These are phyloP conservation scores for Aquilaria malaccensis DNA, from an alignment of 345 rosid genomes.

Conservation along the genomic window DNA sequence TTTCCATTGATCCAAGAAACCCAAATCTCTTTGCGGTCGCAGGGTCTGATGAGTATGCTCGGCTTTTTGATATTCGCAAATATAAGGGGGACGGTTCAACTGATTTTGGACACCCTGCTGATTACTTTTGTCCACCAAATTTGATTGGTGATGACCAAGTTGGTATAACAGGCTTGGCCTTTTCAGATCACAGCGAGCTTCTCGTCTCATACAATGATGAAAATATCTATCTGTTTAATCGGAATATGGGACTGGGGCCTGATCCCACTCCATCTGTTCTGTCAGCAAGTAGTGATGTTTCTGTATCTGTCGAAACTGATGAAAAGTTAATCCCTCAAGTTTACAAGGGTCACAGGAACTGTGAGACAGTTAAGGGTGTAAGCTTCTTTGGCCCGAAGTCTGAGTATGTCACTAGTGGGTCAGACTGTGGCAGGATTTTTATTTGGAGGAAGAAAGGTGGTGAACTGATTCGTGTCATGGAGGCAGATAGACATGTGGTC, in stretches of 20 bases:
- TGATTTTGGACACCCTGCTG: slow-evolving; percentile 45
- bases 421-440: slow-evolving; percentile 93
- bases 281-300: slow-evolving; percentile 25
- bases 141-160: slow-evolving; percentile 47
- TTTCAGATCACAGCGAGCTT: slow-evolving; percentile 87
- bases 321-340: slow-evolving; percentile 37
- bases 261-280: slow-evolving; percentile 28
- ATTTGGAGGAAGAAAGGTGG: slow-evolving; percentile 86
- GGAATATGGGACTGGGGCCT: slow-evolving; percentile 72
- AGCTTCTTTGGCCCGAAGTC: slow-evolving; percentile 78
- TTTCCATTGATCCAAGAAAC: slow-evolving; percentile 76
- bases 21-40: slow-evolving; percentile 76
- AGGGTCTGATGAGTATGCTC: slow-evolving; percentile 74
- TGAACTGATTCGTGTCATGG: slow-evolving; percentile 69
- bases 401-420: slow-evolving; percentile 92
- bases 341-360: slow-evolving; percentile 73
- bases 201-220: slow-evolving; percentile 77
- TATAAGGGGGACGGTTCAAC: slow-evolving; percentile 47
- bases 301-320: slow-evolving; percentile 21
- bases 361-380: slow-evolving; percentile 78
- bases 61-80: slow-evolving; percentile 78
- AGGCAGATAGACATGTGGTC: slow-evolving; percentile 70
- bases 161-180: slow-evolving; percentile 88
- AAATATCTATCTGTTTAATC: slow-evolving; percentile 63
- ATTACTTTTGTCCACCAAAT: slow-evolving; percentile 69